phyloP scores from a whole-genome alignment of 1,284 basidiomycete genomes.

The Ceratorhiza oryzae-sativae region DNA sequence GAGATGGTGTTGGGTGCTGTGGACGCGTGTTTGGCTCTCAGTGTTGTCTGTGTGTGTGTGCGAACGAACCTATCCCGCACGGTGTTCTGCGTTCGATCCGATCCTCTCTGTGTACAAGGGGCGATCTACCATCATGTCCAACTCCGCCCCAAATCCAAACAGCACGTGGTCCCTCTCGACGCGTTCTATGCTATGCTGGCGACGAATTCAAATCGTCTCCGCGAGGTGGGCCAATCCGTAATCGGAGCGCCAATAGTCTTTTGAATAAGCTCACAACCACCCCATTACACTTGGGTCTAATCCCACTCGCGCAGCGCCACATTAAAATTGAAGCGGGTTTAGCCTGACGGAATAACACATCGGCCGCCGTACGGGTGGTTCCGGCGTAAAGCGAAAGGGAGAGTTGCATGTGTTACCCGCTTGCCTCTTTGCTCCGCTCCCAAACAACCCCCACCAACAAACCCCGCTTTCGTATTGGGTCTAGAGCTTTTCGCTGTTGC shows the following conservation, averaged over 20 bases:
- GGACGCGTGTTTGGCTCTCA: neutral
- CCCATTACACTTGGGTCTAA: neutral
- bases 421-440: neutral
- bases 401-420: neutral
- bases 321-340: neutral
- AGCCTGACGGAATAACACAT: conserved; percentile 4
- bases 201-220: conserved; percentile 21
- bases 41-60: neutral
- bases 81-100: conserved; percentile 14
- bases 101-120: conserved; percentile 6
- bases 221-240: conserved; percentile 31
- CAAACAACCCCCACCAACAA: conserved; percentile 32
- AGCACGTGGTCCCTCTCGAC: conserved; percentile 16
- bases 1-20: conserved; percentile 1
- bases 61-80: neutral
- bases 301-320: neutral
- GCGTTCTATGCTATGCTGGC: conserved; percentile 14
- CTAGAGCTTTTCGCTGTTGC: conserved; percentile 1
- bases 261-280: neutral
- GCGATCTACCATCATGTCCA: conserved; percentile 15
- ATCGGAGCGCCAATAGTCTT: conserved; percentile 16
- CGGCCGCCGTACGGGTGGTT: conserved; percentile 8
- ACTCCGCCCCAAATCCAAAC: conserved; percentile 31
- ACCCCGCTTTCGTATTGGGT: conserved; percentile 27
- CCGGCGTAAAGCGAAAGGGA: neutral